Conservation (phyloP, 225 moss, liverwort and hornwort species). For the Pleurozium schreberi region DNA sequence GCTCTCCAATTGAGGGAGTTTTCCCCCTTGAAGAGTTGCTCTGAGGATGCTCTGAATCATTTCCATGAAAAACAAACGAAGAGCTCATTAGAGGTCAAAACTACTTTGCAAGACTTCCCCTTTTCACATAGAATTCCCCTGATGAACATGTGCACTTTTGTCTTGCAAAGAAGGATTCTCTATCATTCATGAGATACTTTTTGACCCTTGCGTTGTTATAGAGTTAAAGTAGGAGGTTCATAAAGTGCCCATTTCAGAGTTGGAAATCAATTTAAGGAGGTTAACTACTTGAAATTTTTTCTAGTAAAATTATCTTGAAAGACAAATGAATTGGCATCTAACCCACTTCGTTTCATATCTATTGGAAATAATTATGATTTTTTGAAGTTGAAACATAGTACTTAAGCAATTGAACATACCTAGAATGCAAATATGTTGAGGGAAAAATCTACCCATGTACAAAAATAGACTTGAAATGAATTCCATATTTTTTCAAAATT, state of each 20-base stretch:
- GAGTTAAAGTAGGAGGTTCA: accelerated
- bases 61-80: no score
- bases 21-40: no score
- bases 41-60: no score
- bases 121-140: no score
- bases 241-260: accelerated
- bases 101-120: accelerated
- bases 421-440: no score
- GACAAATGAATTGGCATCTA: not conserved
- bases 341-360: accelerated
- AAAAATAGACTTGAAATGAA: no score
- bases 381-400: not conserved
- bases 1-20: no score
- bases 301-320: accelerated
- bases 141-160: not conserved
- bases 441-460: no score
- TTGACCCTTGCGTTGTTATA: not conserved
- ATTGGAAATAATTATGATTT: not conserved
- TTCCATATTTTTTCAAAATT: no score
- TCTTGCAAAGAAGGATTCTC: accelerated
- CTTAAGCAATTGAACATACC: no score
- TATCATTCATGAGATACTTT: not conserved
- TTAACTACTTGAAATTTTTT: not conserved
- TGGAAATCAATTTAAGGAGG: not conserved
- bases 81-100: no score